These are phyloP conservation scores for Liriodendron chinense DNA, from an alignment of 164 flowering plant genomes.

Conservation along the genomic window DNA sequence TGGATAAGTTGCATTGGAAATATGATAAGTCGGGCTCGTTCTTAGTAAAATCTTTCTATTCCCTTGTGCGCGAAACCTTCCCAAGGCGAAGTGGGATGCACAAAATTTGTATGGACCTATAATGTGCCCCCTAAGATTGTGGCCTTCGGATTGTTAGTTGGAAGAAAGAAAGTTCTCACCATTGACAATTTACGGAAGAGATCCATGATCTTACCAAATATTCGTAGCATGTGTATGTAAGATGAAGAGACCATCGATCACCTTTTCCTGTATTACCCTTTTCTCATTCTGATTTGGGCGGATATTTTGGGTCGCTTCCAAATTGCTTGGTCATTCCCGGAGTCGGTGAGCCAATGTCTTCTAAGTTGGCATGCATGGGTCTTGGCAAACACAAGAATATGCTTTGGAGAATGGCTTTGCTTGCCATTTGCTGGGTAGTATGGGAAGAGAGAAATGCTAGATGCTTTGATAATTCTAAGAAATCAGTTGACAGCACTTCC, in stretches of 20 bases:
- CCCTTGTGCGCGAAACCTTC: background rate
- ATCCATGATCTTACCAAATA: background rate
- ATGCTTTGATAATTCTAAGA: too few species aligned
- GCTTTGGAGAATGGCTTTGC: too few species aligned
- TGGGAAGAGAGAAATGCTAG: too few species aligned
- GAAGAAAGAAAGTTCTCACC: background rate
- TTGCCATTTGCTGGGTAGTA: too few species aligned
- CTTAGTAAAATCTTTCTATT: background rate
- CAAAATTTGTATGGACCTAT: background rate
- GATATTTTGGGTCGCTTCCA: too few species aligned
- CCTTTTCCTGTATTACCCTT: background rate
- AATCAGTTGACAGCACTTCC: too few species aligned
- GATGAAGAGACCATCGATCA: background rate
- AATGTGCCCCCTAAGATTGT: background rate
- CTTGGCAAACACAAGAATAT: too few species aligned
- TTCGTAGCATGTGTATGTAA: background rate
- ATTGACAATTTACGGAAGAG: background rate
- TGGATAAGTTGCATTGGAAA: background rate
- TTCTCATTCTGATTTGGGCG: too few species aligned
- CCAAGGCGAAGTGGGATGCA: background rate
- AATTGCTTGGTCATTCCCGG: too few species aligned
- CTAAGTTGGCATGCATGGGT: too few species aligned
- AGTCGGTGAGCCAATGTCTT: too few species aligned
- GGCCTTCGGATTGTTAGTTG: background rate
- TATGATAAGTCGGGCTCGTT: background rate